phyloP scores from a whole-genome alignment of 352 stramenopile genomes.

The Pythium coloratum region DNA sequence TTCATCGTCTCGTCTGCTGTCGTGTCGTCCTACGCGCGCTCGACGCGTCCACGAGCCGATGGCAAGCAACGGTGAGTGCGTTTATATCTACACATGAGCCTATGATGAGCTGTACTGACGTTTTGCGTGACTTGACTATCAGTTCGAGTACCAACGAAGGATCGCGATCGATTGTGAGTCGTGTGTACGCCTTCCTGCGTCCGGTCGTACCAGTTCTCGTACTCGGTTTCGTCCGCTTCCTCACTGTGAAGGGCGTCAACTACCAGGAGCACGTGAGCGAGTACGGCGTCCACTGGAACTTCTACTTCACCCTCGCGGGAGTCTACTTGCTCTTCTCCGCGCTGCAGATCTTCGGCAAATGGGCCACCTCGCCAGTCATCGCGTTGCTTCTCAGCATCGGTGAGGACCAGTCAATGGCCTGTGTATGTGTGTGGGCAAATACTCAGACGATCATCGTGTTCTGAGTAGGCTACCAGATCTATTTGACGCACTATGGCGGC shows the following conservation, averaged over 20 bases:
- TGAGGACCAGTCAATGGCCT: constrained; percentile 15
- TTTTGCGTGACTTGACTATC: not conserved
- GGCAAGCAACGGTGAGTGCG: constrained; percentile 26
- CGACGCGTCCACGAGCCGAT: constrained; percentile 30
- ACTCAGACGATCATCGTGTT: constrained; percentile 19
- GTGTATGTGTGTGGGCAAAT: not conserved
- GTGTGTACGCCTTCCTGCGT: constrained; percentile 59
- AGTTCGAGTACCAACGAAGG: not conserved
- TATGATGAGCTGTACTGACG: not conserved
- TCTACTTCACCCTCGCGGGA: constrained; percentile 96
- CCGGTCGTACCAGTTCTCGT: constrained; percentile 70
- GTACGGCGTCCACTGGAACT: constrained; percentile 99
- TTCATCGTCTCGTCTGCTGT: constrained; percentile 93
- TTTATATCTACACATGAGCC: not conserved
- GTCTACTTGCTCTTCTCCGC: constrained; percentile 75
- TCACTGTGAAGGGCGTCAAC: constrained; percentile 83
- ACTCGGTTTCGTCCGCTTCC: constrained; percentile 67
- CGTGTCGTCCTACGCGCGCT: constrained; percentile 68
- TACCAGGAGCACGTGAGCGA: constrained; percentile 96
- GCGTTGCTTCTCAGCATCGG: constrained; percentile 46
- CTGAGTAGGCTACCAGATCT: constrained; percentile 76
- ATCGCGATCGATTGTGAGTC: constrained; percentile 6
- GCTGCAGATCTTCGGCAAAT: constrained; percentile 52
- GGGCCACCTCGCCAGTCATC: constrained; percentile 40
- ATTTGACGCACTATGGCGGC: constrained; percentile 66